phyloP scores from a whole-genome alignment of 2,329 filamentous ascomycete species.

The Peltaster fructicola region DNA sequence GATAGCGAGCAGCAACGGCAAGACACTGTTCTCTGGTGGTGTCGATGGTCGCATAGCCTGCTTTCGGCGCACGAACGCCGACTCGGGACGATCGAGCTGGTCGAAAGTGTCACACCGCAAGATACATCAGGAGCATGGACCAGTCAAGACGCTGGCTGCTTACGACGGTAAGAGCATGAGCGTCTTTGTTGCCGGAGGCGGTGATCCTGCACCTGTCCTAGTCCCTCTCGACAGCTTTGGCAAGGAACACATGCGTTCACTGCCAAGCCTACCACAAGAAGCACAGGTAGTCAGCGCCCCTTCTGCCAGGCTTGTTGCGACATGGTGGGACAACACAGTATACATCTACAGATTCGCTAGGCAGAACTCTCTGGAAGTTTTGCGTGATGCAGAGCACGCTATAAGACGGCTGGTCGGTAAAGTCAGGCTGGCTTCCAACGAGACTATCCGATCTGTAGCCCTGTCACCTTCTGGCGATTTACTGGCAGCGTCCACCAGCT shows the following conservation, averaged over 20 bases:
- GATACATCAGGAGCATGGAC: constrained; percentile 81
- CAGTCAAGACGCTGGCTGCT: constrained; percentile 84
- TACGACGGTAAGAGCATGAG: constrained; percentile 75
- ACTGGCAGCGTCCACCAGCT: constrained; percentile 39
- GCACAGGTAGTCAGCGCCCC: constrained; percentile 57
- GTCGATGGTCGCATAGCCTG: constrained; percentile 79
- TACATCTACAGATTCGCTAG: constrained; percentile 55
- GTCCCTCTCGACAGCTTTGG: constrained; percentile 62
- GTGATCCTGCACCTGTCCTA: constrained; percentile 65
- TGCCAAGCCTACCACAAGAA: constrained; percentile 70
- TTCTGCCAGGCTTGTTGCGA: constrained; percentile 57
- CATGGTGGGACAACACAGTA: constrained; percentile 84
- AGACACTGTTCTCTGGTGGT: constrained; percentile 70
- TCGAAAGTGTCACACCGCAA: constrained; percentile 68
- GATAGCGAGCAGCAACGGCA: constrained; percentile 63
- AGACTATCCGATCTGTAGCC: constrained; percentile 63
- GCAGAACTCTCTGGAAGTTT: constrained; percentile 15
- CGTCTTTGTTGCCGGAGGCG: constrained; percentile 80
- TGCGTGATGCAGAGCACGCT: constrained; percentile 8
- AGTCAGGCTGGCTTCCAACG: constrained; percentile 25
- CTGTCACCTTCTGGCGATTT: constrained; percentile 58
- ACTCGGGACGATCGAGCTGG: constrained; percentile 45
- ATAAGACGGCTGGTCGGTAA: constrained; percentile 19
- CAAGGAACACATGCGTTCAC: constrained; percentile 61
- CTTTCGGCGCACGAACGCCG: constrained; percentile 47